Evolutionary conservation across 495 filamentous ascomycete genomes (phyloP).

Genomic region (Lasiosphaeris hirsuta): DNA sequence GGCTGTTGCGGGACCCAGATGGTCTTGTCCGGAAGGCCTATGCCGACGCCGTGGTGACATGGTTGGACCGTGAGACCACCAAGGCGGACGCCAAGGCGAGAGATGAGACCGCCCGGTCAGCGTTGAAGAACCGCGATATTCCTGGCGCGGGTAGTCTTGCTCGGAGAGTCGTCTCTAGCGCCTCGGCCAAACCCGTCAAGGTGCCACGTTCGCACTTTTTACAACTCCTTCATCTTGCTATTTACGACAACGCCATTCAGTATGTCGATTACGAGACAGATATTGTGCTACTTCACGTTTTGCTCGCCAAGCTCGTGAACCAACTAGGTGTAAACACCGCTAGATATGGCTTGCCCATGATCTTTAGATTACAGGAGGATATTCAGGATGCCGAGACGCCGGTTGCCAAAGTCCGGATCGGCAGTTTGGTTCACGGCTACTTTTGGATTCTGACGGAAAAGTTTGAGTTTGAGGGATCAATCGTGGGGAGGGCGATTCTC

Average conservation of each 20-base stretch:
- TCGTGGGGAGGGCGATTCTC: conserved; percentile 63
- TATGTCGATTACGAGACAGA: conserved; percentile 66
- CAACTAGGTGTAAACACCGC: conserved; percentile 81
- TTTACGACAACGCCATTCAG: conserved; percentile 81
- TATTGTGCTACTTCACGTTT: conserved; percentile 67
- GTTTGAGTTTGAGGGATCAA: conserved; percentile 69
- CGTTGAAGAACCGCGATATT: conserved; percentile 32
- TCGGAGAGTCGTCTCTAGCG: conserved; percentile 66
- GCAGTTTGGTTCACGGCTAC: conserved; percentile 83
- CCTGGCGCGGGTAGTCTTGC: conserved; percentile 36
- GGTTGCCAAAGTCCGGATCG: conserved; percentile 67
- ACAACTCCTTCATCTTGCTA: conserved; percentile 76
- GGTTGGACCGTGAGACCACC: conserved; percentile 76
- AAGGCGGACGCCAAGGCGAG: conserved; percentile 59
- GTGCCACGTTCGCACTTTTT: conserved; percentile 65
- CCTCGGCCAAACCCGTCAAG: conserved; percentile 56
- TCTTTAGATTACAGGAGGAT: conserved; percentile 81
- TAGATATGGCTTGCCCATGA: conserved; percentile 80
- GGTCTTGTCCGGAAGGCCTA: conserved; percentile 77
- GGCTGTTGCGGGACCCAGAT: conserved; percentile 76
- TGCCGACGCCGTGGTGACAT: conserved; percentile 73
- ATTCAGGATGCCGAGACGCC: conserved; percentile 62
- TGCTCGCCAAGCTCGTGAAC: conserved; percentile 67
- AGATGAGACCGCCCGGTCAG: conserved; percentile 48
- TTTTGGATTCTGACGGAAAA: conserved; percentile 72